Evolutionary conservation across 495 filamentous ascomycete genomes (phyloP), one percentile per base, ranked within the genome.

Genomic region (Xylaria grammica): DNA sequence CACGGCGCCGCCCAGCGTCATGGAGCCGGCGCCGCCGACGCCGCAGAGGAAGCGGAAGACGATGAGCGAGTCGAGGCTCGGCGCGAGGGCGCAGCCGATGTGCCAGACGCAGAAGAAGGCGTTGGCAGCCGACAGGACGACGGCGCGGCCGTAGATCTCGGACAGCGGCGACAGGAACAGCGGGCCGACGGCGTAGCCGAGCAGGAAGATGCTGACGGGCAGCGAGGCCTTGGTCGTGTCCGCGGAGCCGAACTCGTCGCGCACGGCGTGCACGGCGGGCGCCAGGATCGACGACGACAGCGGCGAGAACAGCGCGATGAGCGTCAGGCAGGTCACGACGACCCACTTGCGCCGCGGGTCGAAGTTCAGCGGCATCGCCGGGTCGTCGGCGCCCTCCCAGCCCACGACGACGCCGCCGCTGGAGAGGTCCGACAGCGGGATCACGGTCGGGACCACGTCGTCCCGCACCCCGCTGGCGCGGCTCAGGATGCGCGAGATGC

Each of bases 311-410:
- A 90, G 81, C 8, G 86, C 88, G 62, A 86, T 85, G 42, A 77
- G 73, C 24, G 62, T 62, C 13, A 73, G 65, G 8, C 64, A 56
- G 64, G 86, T 82, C 0, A 93, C 89, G 51, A 91, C 82, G 0
- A 87, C 62, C 88, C 90, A 93, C 77, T 96, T 96, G 54, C 82
- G 79, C 42, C 74, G 65, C 0, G 67, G 62, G 0, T 84, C 71
- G 67, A 89, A 91, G 74, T 94, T 93, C 70, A 87, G 81, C 4
- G 91, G 91, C 76, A 92, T 90, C 46, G 85, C 77, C 0, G 89
- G 89, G 66, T 94, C 91, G 53, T 90, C 82, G 59, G 84, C 82
- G 9, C 79, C 79, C 45, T 88, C 84, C 86, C 87, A 89, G 1
- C 84, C 85, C 26, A 88, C 70, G 72, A 86, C 71, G 40, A 78